Base-by-base conservation (phyloP, 2,329 filamentous ascomycete species). In the Microdochium nivale region DNA sequence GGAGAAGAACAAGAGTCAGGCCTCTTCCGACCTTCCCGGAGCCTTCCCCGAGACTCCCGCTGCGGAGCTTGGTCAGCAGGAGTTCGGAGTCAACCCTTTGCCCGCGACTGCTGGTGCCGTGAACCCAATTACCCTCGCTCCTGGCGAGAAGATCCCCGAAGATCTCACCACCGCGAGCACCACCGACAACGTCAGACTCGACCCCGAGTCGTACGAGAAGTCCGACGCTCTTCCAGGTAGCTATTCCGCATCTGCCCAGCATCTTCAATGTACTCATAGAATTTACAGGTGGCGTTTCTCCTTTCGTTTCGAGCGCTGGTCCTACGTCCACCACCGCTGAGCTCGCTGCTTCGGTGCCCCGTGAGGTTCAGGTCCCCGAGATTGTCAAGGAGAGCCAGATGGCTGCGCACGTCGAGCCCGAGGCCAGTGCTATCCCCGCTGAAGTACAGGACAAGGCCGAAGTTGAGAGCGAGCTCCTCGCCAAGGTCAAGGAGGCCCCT, bases 181-280 rank as follows among this genome's bases (percentile, higher is more conserved):
- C 60, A 86, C 88, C 65, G 73, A 74, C 54, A 85, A 90, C 49
- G 79, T 96, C 62, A 81, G 84, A 62, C 79, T 88, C 21, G 91
- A 96, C 66, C 80, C 90, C 67, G 88, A 84, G 59, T 92, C 89
- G 1, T 97, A 96, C 69, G 86, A 95, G 67, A 88, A 88, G 68
- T 83, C 84, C 56, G 87, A 87, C 62, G 79, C 83, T 52, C 68
- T 84, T 43, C 75, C 78, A 49, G 79, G 78, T 58, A 61, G 49
- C 40, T 19, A 44, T 4, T 44, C 40, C 40, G 23, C 40, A 7
- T 44, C 23, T 24, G 21, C 40, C n/a, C 40, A 44, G 19, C 40
- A 44, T 44, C 40, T 30, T 51, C 25, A 53, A 40, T 25, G 16
- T 49, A 37, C 59, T 50, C 58, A 50, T 48, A 23, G 47, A n/a